Base-by-base conservation (phyloP, 2,329 filamentous ascomycete species). In the Fusarium piperis region DNA sequence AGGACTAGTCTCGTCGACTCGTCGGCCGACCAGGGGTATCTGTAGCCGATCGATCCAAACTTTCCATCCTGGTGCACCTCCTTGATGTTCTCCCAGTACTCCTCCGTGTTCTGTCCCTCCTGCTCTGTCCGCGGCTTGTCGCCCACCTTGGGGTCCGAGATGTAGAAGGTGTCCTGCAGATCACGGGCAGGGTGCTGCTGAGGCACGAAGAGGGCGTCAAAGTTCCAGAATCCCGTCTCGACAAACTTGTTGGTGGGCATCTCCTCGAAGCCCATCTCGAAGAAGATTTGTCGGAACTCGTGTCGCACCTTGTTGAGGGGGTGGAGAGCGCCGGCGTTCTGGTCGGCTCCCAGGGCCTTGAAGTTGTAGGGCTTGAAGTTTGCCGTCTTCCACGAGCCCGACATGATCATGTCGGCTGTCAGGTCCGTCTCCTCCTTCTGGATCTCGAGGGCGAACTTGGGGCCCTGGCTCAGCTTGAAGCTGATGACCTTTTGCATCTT, bases 181-280 rank as follows among this genome's bases (percentile, higher is more conserved):
- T 99, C 96, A 80, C 96, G 94, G 66, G 96, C 96, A 58, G 96
- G 96, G 82, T 99, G 96, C 87, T 99, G 96, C 84, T 81, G 96
- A 32, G 95, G 95, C 59, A 98, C 95, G 82, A 95, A 98, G 71
- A 99, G 93, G 26, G 95, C 91, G 79, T 98, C 95, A 82, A 98
- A 98, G 84, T 98, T 98, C 94, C 96, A 99, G 91, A 98, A 98
- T 52, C 95, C 95, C 13, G 95, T 95, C 84, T 99, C 96, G 70
- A 98, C 95, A 80, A 92, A 98, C 81, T 93, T 90, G 83, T 93
- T 92, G 56, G 95, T 98, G 15, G 95, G 93, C 96, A 99, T 98
- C 86, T 99, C 96, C 78, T 95, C 92, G 85, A 98, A 99, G 59
- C 95, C 96, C 91, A 97, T 97, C 81, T 97, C 94, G 84, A 99